Base-by-base conservation (phyloP, 148 eudicot species). In the Salicornia ramosissima region DNA sequence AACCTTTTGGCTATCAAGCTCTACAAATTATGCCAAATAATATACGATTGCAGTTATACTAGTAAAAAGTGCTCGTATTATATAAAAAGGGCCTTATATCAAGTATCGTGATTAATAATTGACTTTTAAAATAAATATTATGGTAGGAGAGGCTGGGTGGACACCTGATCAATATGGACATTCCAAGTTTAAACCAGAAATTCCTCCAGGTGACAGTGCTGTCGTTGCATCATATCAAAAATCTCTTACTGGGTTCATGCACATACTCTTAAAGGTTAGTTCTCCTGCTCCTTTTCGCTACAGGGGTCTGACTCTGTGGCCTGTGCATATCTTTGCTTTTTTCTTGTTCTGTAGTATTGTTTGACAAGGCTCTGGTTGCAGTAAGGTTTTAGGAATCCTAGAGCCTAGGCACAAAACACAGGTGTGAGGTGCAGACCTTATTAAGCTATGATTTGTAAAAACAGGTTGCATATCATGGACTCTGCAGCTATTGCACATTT, bases 101-200 rank as follows among this genome's bases (percentile, higher is more conserved):
- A 12, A 4, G 42, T 45, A 25, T 47, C 22, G 8, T 65, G 22
- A 4, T 14, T 63, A 39, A 47, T 63, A 42, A 64, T 50, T 61
- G 45, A 49, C 22, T 43, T 69, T 75, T 70, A 31, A 25, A 49
- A 70, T 36, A 16, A 15, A 51, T 67, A 34, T 64, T 45, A 64
- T 70, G 53, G 74, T 62, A 93, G 98, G 85, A 75, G 92, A 88
- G 80, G 98, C 98, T 70, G 98, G 98, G 34, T 93, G 95, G 96
- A 93, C 88, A 54, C 88, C 95, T 75, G 98, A 93, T 42, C 98
- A 93, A 75, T 93, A 82, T 74, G 98, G 98, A 64, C 86, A 88
- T 85, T 93, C 96, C 64, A 84, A 83, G 45, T 85, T 85, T 75
- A 88, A 84, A 64, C 71, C 74, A 45, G 49, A 83, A 26, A 86